Evolutionary conservation across 495 filamentous ascomycete species (phyloP).

Genomic region (Geopyxis carbonaria): DNA sequence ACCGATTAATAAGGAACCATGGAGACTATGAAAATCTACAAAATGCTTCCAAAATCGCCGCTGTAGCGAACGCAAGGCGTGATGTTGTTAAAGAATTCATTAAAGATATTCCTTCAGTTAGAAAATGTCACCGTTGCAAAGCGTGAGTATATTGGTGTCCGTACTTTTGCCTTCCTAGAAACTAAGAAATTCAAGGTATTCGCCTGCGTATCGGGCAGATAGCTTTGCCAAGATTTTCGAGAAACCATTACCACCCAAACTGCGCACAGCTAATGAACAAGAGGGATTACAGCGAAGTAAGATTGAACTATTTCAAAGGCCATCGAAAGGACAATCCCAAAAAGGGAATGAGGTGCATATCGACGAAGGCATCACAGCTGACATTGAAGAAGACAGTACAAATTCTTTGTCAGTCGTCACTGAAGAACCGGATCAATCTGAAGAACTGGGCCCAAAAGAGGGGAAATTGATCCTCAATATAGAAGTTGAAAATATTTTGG

Average conservation of each 20-base stretch:
- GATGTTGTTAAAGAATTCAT: constrained; percentile 65
- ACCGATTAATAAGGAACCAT: constrained; percentile 40
- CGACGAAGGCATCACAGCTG: constrained; percentile 28
- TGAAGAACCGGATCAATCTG: too few relatives aligned
- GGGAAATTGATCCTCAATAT: constrained; percentile 26
- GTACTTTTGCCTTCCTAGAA: too few relatives aligned
- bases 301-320: constrained; percentile 9
- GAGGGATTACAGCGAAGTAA: constrained; percentile 18
- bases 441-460: constrained; percentile 10
- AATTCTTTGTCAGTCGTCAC: too few relatives aligned
- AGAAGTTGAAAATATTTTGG: constrained; percentile 33
- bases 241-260: constrained; percentile 53
- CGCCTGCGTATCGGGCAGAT: constrained; percentile 69
- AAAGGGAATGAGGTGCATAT: constrained; percentile 18
- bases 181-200: constrained; percentile 36
- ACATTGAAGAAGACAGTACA: constrained; percentile 27
- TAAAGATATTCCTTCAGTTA: constrained; percentile 42
- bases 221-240: constrained; percentile 83
- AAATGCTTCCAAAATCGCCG: constrained; percentile 56
- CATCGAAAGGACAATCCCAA: too few relatives aligned
- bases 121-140: constrained; percentile 56
- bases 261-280: constrained; percentile 53
- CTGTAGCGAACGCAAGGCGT: constrained; percentile 57
- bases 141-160: constrained; percentile 33
- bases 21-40: constrained; percentile 35